phyloP scores from a whole-genome alignment of 805 yeast genomes.

The Sungouiozyma ichnusensis region DNA sequence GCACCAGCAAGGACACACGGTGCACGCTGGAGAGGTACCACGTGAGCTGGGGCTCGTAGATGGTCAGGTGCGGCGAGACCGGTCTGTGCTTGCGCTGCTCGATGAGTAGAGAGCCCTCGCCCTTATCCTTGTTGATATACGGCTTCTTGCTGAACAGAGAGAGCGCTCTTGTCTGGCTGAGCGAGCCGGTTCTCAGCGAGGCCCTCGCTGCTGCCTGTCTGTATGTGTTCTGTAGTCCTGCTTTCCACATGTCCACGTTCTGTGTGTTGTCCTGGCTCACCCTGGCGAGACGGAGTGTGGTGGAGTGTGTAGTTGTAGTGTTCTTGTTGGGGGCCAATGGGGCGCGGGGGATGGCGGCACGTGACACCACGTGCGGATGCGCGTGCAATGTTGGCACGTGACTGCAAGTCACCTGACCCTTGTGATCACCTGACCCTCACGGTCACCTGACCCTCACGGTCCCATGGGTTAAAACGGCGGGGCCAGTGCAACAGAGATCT shows the following conservation, averaged over 20 bases:
- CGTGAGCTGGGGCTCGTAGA: constrained; percentile 87
- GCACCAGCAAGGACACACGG: constrained; percentile 77
- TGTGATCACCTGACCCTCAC: neutral
- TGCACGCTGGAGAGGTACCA: constrained; percentile 72
- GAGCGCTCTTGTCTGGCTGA: neutral
- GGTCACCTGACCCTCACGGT: neutral
- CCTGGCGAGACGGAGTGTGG: no score
- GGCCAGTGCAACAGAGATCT: neutral
- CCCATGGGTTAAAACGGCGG: neutral
- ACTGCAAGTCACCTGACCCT: neutral
- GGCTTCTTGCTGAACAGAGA: neutral
- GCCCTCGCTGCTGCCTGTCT: neutral
- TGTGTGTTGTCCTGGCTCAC: no score
- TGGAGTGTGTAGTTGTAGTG: no score
- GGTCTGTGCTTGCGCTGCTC: constrained; percentile 49
- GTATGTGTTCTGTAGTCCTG: neutral
- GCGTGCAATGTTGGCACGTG: neutral
- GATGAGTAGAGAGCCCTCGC: neutral
- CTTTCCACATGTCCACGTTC: neutral
- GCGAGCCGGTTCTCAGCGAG: neutral
- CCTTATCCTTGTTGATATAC: neutral
- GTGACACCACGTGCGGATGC: no score
- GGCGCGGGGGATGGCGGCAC: neutral
- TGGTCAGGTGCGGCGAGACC: constrained; percentile 76
- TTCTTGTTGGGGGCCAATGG: neutral